Evolutionary conservation across 1,139 yeast species (phyloP).

Genomic region (Pichia sp.): DNA sequence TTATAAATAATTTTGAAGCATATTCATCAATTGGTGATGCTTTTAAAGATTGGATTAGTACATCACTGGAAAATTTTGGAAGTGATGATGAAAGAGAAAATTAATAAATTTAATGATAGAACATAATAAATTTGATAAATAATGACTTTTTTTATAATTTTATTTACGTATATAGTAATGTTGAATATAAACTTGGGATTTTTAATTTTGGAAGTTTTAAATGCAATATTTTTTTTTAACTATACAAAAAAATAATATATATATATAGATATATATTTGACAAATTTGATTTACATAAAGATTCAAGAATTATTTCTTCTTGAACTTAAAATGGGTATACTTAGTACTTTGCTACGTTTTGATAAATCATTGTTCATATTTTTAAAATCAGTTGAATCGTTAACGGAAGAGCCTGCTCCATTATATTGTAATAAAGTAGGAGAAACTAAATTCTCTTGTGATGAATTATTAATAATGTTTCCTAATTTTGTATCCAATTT

Average conservation of each 20-base stretch:
- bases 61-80: conserved; percentile 12
- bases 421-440: conserved; percentile 2
- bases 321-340: conserved; percentile 28
- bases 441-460: conserved; percentile 20
- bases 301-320: conserved; percentile 11
- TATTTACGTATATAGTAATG: background rate
- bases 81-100: conserved; percentile 4
- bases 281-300: background rate
- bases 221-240: background rate
- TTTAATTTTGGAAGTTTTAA: background rate
- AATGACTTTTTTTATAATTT: background rate
- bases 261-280: too few relatives aligned
- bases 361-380: conserved; percentile 2
- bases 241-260: background rate
- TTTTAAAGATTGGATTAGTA: conserved; percentile 29
- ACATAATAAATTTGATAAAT: background rate
- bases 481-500: conserved; percentile 25
- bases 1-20: conserved; percentile 29
- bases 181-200: background rate
- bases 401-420: background rate
- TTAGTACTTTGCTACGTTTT: conserved; percentile 23
- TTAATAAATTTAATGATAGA: background rate
- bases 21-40: conserved; percentile 30
- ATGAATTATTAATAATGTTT: conserved; percentile 19
- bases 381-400: background rate